A percentile compares a stretch with the other conserved stretches of the same genome.
Evolutionary conservation across 768 basidiomycete species (phyloP).

Genomic region (Mycena maculata): DNA sequence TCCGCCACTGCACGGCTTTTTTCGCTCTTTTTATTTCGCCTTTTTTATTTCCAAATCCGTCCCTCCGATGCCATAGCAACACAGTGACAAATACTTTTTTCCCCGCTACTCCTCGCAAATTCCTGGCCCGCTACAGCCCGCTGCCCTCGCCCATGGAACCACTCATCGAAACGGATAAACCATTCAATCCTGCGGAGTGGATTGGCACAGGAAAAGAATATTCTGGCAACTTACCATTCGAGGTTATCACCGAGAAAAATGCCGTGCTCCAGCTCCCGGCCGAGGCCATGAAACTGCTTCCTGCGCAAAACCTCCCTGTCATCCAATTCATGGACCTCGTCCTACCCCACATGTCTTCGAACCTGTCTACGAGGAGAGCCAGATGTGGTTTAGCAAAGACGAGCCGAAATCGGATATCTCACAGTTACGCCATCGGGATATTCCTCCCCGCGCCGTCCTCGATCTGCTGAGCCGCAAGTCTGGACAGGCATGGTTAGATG

Average conservation of each 20-base stretch:
- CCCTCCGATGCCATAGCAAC: too few species aligned
- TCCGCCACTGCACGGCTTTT: too few species aligned
- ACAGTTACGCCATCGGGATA: not conserved
- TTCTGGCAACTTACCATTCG: not conserved
- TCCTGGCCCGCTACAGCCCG: too few species aligned
- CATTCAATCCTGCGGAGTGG: not conserved
- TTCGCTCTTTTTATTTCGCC: too few species aligned
- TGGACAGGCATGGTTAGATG: slow-evolving; percentile 39
- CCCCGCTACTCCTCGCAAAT: too few species aligned
- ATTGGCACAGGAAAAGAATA: not conserved
- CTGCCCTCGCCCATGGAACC: too few species aligned
- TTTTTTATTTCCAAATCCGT: too few species aligned
- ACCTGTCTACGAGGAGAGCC: slow-evolving; percentile 5
- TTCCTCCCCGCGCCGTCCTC: not conserved
- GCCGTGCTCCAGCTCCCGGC: not conserved
- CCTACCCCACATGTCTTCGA: not conserved
- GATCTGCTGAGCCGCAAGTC: slow-evolving; percentile 3
- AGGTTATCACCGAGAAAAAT: not conserved
- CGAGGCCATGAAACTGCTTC: not conserved
- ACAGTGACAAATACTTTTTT: too few species aligned
- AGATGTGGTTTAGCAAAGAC: slow-evolving; percentile 3
- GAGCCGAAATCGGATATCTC: slow-evolving; percentile 9
- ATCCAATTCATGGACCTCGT: not conserved
- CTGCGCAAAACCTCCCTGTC: not conserved
- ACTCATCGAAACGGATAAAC: not conserved